Base-by-base conservation (phyloP, 345 rosid species). In the Raphanus sativus region DNA sequence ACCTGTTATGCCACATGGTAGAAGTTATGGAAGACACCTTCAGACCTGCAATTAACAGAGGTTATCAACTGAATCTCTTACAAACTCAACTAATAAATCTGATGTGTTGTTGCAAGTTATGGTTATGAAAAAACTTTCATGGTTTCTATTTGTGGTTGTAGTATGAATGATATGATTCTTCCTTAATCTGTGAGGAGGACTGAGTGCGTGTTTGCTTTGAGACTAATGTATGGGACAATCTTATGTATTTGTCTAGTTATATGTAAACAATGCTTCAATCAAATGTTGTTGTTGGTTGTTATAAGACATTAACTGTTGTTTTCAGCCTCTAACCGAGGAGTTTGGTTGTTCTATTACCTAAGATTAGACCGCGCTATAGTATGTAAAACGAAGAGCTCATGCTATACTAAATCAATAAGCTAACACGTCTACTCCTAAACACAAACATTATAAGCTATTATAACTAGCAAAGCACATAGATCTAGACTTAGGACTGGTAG, bases 1-100 rank as follows among this genome's bases (percentile, higher is more conserved):
- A 68, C 97, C 97, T 8, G 26, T 75, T 61, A 10, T 40, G 24
- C 83, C 91, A 7, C 87, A 48, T 4, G 62, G 62, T 63, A 80
- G 78, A 81, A 69, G 89, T 76, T 85, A 79, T 45, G 79, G 85
- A 74, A 83, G 87, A 73, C 80, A 87, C 29, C 87, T 90, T 62
- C 98, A 94, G 83, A 90, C 94, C 67, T 92, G 96, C 75, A 90
- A 83, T 68, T 93, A 84, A 91, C 56, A 17, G 33, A 71, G 75
- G 78, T 73, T 32, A 62, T 5, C 4, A 42, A 69, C 66, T 30
- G 5, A 45, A 30, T 5, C 68, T n/a, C 59, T 74, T 60, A 54
- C 24, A 28, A 40, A 45, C 36, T 73, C 29, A 36, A 17, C 12
- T 79, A 52, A 3, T 15, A 24, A 34, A 59, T 15, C 15, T 21